Conservation (phyloP, 2,329 filamentous ascomycete genomes). For the Monosporascus sp. region DNA sequence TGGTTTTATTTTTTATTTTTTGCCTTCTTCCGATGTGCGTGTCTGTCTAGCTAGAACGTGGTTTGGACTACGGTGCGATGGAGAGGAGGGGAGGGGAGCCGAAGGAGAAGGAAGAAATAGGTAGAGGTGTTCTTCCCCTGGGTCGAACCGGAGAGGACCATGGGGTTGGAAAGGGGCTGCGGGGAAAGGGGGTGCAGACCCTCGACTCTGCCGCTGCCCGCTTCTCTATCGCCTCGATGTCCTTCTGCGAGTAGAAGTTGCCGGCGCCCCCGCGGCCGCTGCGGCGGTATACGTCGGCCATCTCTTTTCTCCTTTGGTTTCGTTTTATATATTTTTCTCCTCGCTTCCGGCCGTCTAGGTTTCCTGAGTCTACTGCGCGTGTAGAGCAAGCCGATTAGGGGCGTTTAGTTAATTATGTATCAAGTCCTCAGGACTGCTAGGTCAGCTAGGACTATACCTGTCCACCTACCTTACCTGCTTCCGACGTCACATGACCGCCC, state of each 20-base stretch:
- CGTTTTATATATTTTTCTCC: neutral
- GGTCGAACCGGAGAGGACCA: no score
- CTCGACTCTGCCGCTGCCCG: constrained; percentile 14
- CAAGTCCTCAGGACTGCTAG: no score
- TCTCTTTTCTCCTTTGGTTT: constrained; percentile 5
- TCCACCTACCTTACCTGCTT: no score
- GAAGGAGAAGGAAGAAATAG: neutral
- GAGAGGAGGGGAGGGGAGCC: no score
- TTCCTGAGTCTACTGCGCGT: constrained; percentile 7
- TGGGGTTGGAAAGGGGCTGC: neutral
- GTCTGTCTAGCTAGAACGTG: no score
- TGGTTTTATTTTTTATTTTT: neutral
- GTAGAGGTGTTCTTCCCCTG: neutral
- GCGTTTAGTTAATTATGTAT: neutral
- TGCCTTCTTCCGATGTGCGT: neutral
- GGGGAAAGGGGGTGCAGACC: constrained; percentile 12
- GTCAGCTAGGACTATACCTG: no score
- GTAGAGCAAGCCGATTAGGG: constrained; percentile 1
- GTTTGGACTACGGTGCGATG: no score
- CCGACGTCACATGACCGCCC: no score
- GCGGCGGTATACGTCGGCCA: constrained; percentile 42
- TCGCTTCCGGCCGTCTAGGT: constrained; percentile 1
- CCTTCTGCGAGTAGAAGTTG: constrained; percentile 53
- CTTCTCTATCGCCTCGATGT: constrained; percentile 41
- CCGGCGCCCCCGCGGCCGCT: constrained; percentile 60